These are phyloP conservation scores for Cucurbita ficifolia DNA, from an alignment of 306 rosid genomes.

Conservation along the genomic window DNA sequence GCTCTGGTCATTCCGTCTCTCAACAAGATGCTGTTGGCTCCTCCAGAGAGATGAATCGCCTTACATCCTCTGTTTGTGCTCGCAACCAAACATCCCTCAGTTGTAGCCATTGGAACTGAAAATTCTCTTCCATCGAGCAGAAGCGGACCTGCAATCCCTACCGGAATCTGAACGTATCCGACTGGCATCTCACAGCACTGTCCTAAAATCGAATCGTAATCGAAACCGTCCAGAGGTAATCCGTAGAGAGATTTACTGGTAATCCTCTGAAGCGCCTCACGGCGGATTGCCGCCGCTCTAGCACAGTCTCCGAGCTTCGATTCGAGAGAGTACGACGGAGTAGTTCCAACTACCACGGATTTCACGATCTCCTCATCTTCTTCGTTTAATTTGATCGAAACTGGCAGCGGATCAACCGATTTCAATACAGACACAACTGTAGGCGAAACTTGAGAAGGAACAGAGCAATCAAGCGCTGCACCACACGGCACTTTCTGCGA, in stretches of 20 bases:
- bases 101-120: slow-evolving; percentile 85
- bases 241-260: slow-evolving; percentile 40
- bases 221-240: slow-evolving; percentile 55
- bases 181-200: slow-evolving; percentile 97
- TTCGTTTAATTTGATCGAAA: background rate
- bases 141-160: slow-evolving; percentile 81
- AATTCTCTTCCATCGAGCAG: slow-evolving; percentile 53
- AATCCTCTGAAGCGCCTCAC: slow-evolving; percentile 43
- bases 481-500: slow-evolving; percentile 24
- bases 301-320: slow-evolving; percentile 49
- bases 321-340: slow-evolving; percentile 61
- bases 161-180: slow-evolving; percentile 73
- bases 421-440: slow-evolving; percentile 1
- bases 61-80: slow-evolving; percentile 86
- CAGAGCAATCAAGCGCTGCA: slow-evolving; percentile 23
- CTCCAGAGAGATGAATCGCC: slow-evolving; percentile 68
- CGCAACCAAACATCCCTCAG: slow-evolving; percentile 76
- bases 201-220: slow-evolving; percentile 63
- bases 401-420: slow-evolving; percentile 10
- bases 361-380: slow-evolving; percentile 48
- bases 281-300: slow-evolving; percentile 53
- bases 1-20: slow-evolving; percentile 84
- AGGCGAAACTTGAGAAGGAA: slow-evolving; percentile 11
- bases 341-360: slow-evolving; percentile 39
- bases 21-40: slow-evolving; percentile 49